A percentile compares a stretch with the other conserved stretches of the same genome.
Conservation (phyloP, 2,329 filamentous ascomycete species). For the Xylaria sp. region DNA sequence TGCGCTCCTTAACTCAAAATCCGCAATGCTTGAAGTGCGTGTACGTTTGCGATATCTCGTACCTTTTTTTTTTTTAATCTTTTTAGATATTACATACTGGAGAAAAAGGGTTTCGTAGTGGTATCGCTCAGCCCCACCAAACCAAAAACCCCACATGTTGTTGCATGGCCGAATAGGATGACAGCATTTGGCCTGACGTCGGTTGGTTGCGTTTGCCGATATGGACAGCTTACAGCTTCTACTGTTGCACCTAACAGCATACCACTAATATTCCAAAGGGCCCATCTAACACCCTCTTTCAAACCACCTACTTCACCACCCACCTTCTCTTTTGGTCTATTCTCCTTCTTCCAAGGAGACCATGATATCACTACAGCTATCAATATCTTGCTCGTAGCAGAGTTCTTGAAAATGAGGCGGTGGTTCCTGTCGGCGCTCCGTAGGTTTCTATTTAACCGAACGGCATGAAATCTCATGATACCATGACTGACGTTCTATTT, state of each 20-base stretch:
- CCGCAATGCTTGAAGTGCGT: background rate
- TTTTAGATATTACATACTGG: background rate
- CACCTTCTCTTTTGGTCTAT: constrained; percentile 20
- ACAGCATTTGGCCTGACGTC: constrained; percentile 36
- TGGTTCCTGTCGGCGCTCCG: constrained; percentile 48
- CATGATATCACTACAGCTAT: constrained; percentile 47
- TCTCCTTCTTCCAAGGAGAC: constrained; percentile 40
- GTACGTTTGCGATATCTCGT: background rate
- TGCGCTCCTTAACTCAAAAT: background rate
- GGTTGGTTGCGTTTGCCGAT: constrained; percentile 42
- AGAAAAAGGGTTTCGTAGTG: constrained; percentile 13
- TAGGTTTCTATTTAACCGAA: constrained; percentile 40
- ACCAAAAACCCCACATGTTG: constrained; percentile 16
- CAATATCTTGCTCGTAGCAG: constrained; percentile 48
- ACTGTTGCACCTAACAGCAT: background rate
- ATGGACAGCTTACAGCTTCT: constrained; percentile 46
- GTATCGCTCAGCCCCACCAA: constrained; percentile 1
- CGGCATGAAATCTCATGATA: constrained; percentile 1
- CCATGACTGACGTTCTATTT: constrained; percentile 23
- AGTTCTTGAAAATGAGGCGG: constrained; percentile 47
- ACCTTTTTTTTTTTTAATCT: no score
- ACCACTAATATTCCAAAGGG: constrained; percentile 14
- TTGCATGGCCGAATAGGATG: constrained; percentile 8
- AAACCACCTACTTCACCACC: constrained; percentile 15
- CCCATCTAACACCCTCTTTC: constrained; percentile 1